Evolutionary conservation across 352 stramenopile genomes (phyloP).

Genomic region (Globisporangium okanoganense): DNA sequence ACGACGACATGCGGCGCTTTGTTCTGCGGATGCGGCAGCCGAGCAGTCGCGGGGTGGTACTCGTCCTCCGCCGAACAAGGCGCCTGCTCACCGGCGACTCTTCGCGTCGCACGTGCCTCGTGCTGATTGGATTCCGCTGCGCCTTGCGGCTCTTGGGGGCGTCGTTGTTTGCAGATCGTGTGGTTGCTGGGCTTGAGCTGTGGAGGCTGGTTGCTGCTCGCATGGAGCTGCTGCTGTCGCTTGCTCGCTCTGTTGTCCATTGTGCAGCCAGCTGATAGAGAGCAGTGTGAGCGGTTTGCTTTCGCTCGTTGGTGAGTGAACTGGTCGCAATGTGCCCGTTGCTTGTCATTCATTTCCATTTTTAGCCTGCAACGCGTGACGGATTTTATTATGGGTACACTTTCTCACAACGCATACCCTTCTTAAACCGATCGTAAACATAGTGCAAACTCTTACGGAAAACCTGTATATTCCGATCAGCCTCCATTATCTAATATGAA

Average conservation of each 20-base stretch:
- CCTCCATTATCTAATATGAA: background rate
- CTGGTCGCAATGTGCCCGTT: background rate
- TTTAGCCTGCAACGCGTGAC: background rate
- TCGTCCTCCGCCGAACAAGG: background rate
- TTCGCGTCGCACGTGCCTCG: background rate
- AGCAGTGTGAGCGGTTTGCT: background rate
- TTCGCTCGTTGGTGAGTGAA: background rate
- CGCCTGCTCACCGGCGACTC: background rate
- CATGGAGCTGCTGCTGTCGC: constrained; percentile 1
- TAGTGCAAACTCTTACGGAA: too few relatives aligned
- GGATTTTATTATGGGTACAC: constrained; percentile 9
- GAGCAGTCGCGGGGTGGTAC: background rate
- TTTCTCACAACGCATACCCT: background rate
- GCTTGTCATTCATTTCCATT: constrained; percentile 1
- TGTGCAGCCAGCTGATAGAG: background rate
- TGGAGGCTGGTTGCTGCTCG: constrained; percentile 4
- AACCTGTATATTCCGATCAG: background rate
- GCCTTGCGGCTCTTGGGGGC: background rate
- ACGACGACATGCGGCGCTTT: constrained; percentile 23
- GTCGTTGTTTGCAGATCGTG: constrained; percentile 1
- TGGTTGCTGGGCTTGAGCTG: background rate
- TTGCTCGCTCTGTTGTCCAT: background rate
- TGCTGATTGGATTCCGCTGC: constrained; percentile 3
- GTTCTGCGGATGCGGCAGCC: background rate
- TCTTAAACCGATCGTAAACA: background rate